Evolutionary conservation across 176 grass and related monocot genomes (phyloP), one percentile per base, ranked within the genome.

Genomic region (Musa itinerans): DNA sequence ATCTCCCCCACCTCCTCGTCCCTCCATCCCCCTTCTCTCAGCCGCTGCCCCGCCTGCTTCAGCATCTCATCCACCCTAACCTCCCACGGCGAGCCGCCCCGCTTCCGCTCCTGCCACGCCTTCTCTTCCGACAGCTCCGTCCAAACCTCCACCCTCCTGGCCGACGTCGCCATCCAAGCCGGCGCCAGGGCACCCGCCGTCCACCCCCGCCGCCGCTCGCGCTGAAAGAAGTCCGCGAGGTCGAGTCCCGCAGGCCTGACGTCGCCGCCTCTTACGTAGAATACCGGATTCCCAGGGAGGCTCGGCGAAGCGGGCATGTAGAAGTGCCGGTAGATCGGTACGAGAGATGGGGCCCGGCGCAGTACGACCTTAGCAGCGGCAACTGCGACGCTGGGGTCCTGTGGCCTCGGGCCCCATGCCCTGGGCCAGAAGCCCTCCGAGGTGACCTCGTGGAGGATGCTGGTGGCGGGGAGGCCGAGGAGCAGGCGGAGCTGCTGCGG

Each of bases 61-160:
- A 66, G 10, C 62, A 10, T 1, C 10, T 10, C 2, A 11, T 78
- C 75, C 75, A 78, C 8, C 20, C 0, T 22, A 49, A n/a, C 50
- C 69, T 3, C 50, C 50, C 69, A 61, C 17, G 19, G 49, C 61
- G 62, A 58, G 54, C 24, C 24, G 2, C 53, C 14, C n/a, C 25
- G 26, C 55, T 61, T 1, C 54, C 13, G 21, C 54, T 25, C 34
- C 49, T 26, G 21, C 12, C 57, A 20, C 56, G 10, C 22, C 20
- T 2, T 19, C 54, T 2, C 54, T 1, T 58, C 55, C 62, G 43
- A 49, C 48, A 78, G 48, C 49, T 78, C 75, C 63, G 75, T 67
- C 75, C 75, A 78, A 17, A 78, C 75, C 20, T 78, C 75, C 49
- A 67, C 63, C 75, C 75, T 53, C 75, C 75, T 53, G 11, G 75